phyloP scores from a whole-genome alignment of 306 rosid genomes.

The Lupinus albus region DNA sequence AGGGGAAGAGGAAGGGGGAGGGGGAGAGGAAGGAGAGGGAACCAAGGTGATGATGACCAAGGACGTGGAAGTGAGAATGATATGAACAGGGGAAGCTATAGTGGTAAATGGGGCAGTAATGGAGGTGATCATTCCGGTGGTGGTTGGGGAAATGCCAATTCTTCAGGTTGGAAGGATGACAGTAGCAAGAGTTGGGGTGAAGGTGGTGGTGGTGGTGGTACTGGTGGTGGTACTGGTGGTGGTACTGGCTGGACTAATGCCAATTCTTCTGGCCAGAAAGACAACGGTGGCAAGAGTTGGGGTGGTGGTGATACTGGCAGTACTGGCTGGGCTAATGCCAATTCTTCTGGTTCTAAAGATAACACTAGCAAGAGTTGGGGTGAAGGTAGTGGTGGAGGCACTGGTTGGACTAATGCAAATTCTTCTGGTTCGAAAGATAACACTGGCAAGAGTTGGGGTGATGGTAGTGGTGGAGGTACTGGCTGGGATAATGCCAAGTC shows the following conservation, averaged over 20 bases:
- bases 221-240: not conserved
- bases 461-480: not conserved
- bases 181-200: conserved; percentile 27
- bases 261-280: not conserved
- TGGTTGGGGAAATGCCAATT: not conserved
- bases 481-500: conserved; percentile 31
- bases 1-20: not conserved
- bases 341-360: not conserved
- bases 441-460: too few species aligned
- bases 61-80: conserved; percentile 5
- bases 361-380: conserved; percentile 24
- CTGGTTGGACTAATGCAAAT: not conserved
- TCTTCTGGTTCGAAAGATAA: too few species aligned
- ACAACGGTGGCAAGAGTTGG: not conserved
- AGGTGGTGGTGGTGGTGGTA: conserved; percentile 33
- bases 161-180: not conserved
- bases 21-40: not conserved
- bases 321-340: not conserved
- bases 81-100: not conserved
- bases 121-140: not conserved
- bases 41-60: conserved; percentile 9
- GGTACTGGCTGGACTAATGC: conserved; percentile 9
- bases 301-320: not conserved
- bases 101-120: conserved; percentile 13
- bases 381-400: conserved; percentile 24